Base-by-base conservation (phyloP, 2,329 filamentous ascomycete species). In the Geosmithia flava region DNA sequence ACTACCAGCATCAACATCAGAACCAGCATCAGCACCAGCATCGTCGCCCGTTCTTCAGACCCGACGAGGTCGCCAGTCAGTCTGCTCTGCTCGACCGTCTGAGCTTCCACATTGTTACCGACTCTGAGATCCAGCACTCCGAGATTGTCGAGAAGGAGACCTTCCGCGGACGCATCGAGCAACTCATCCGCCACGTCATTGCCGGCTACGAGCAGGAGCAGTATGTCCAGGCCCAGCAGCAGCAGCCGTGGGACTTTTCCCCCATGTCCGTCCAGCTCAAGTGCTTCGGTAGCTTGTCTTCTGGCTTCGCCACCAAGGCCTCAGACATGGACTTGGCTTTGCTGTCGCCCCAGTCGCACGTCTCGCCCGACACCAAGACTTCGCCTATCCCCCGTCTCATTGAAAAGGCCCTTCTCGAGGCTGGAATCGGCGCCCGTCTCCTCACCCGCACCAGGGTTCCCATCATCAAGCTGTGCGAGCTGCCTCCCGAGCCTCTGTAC, bases 291-390 rank as follows among this genome's bases (percentile, higher is more conserved):
- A 94, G 88, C 60, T 71, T 94, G 44, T 78, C 79, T 19, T 90
- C 88, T 13, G 89, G 89, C 0, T 95, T 95, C 64, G 90, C 87
- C 3, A 88, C 86, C 11, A 85, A 85, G 56, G 80, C 81, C n/a
- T 91, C 89, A 1, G 89, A 95, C 58, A 88, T 95, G 83, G 90
- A 96, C 62, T 75, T 95, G 29, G 85, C 83, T 8, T 75, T 95
- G 33, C 69, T 93, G 5, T 83, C 85, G 1, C 78, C 77, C 3
- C 65, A 73, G 45, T 83, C 83, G 2, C 59, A 63, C 19, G 66
- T 74, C 43, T 68, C 75, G 47, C 71, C 74, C 2, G 73, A 79
- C 51, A 68, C 69, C 15, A 60, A 72, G 16, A 73, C 74, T 30
- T 82, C 79, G 5, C 70, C 75, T 1, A 81, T 93, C 48, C 87